phyloP scores from a whole-genome alignment of 2,329 filamentous ascomycete genomes.

The Pseudocercospora eumusae region DNA sequence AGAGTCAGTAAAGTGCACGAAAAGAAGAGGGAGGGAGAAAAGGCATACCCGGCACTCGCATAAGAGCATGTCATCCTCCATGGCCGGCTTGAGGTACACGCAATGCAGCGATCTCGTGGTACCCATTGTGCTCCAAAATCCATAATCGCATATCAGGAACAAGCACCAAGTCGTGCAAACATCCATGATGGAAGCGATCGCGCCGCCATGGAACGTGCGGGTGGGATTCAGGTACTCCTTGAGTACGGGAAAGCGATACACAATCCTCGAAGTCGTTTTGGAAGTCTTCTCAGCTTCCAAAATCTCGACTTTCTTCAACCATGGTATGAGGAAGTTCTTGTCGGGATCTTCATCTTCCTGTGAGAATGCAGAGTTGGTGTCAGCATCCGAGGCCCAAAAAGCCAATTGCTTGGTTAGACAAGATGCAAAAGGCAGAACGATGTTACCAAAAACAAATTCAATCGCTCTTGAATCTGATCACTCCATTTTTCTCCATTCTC shows the following conservation, averaged over 20 bases:
- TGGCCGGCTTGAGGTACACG: constrained; percentile 29
- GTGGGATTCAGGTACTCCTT: constrained; percentile 32
- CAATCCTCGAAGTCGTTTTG: constrained; percentile 22
- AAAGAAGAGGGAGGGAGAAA: not conserved
- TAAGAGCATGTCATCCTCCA: constrained; percentile 27
- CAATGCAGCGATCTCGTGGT: constrained; percentile 30
- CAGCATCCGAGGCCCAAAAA: not conserved
- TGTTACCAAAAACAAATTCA: not conserved
- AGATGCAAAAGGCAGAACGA: not conserved
- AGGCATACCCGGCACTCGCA: constrained; percentile 32
- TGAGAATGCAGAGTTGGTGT: constrained; percentile 1
- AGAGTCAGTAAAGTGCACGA: not conserved
- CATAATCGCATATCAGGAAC: constrained; percentile 25
- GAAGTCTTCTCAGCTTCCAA: constrained; percentile 23
- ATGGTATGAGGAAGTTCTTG: constrained; percentile 28
- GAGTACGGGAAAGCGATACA: constrained; percentile 31
- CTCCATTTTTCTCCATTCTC: not conserved
- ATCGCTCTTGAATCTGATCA: not conserved
- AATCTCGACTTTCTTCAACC: constrained; percentile 25
- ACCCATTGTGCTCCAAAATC: constrained; percentile 32
- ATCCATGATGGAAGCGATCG: constrained; percentile 30
- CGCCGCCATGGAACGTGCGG: constrained; percentile 31
- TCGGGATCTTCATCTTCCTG: constrained; percentile 16
- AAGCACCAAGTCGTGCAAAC: constrained; percentile 28
- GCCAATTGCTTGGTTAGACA: not conserved